Evolutionary conservation across 768 basidiomycete species (phyloP).

Genomic region (Trametes maxima): DNA sequence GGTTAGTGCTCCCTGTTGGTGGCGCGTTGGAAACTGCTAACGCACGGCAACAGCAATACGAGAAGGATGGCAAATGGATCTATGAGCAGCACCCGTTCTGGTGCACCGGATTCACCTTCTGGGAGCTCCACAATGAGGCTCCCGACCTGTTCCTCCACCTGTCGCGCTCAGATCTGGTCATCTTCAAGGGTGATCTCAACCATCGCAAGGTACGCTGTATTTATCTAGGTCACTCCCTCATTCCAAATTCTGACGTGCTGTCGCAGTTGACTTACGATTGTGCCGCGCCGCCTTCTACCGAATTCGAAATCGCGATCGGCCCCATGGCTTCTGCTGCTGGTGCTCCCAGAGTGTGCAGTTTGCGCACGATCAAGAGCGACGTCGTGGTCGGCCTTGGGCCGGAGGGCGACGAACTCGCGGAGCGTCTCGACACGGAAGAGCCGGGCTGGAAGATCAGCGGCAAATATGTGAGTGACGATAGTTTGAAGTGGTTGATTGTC

Average conservation of each 20-base stretch:
- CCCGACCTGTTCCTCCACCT: slow-evolving; percentile 93
- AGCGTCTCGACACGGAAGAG: slow-evolving; percentile 80
- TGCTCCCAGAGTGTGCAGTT: slow-evolving; percentile 81
- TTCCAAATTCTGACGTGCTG: background rate
- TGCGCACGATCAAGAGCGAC: slow-evolving; percentile 94
- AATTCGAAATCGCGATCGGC: slow-evolving; percentile 89
- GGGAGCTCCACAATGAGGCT: slow-evolving; percentile 82
- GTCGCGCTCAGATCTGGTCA: slow-evolving; percentile 85
- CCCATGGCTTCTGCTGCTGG: slow-evolving; percentile 89
- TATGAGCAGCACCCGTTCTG: slow-evolving; percentile 95
- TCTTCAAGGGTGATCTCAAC: slow-evolving; percentile 94
- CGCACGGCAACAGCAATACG: slow-evolving; percentile 66
- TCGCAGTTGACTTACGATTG: slow-evolving; percentile 73
- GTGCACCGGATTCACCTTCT: slow-evolving; percentile 96
- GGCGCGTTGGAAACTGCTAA: slow-evolving; percentile 4
- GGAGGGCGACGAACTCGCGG: slow-evolving; percentile 69
- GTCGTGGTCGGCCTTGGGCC: slow-evolving; percentile 86
- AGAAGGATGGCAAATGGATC: slow-evolving; percentile 89
- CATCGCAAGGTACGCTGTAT: slow-evolving; percentile 63
- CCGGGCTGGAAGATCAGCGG: slow-evolving; percentile 97
- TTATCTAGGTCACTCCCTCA: too few relatives aligned
- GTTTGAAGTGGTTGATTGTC: background rate
- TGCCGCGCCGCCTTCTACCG: slow-evolving; percentile 81
- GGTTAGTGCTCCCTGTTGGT: slow-evolving; percentile 40
- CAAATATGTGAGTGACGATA: slow-evolving; percentile 77